phyloP scores from a whole-genome alignment of 345 rosid genomes.

The Brassica napus region Da-Ae NC_063444.1:4332001-4332500 shows the following conservation, averaged over 20 bases:
- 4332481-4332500: slow-evolving; percentile 90
- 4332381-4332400: slow-evolving; percentile 65
- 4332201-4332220: slow-evolving; percentile 70
- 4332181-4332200: slow-evolving; percentile 74
- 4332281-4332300: slow-evolving; percentile 95
- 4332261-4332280: slow-evolving; percentile 75
- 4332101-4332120: slow-evolving; percentile 11
- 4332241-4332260: slow-evolving; percentile 92
- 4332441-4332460: slow-evolving; percentile 80
- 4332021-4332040: not conserved
- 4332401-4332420: slow-evolving; percentile 81
- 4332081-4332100: slow-evolving; percentile 1
- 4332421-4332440: slow-evolving; percentile 63
- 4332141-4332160: slow-evolving; percentile 31
- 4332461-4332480: slow-evolving; percentile 88
- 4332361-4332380: not conserved
- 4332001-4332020: slow-evolving; percentile 19
- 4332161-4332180: slow-evolving; percentile 48
- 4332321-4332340: not conserved
- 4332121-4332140: slow-evolving; percentile 39
- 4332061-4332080: not conserved
- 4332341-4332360: not conserved
- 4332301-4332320: slow-evolving; percentile 61
- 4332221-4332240: slow-evolving; percentile 88
- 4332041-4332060: slow-evolving; percentile 14